These are phyloP conservation scores for Saccharomycopsis hybrid DNA, from an alignment of 1,139 yeast genomes.

Conservation along the genomic window DNA sequence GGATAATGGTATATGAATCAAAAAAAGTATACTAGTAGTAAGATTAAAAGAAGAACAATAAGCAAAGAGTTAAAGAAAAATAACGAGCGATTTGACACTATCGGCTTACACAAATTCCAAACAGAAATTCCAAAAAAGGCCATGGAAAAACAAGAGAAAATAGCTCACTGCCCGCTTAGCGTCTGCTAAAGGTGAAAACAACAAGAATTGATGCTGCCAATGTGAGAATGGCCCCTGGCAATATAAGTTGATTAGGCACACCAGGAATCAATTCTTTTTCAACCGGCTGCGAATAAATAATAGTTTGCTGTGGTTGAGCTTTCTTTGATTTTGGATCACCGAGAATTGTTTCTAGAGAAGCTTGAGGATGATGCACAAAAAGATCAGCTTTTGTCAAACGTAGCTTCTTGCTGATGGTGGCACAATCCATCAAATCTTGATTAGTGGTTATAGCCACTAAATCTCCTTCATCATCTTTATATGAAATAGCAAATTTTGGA, in stretches of 20 bases:
- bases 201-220: constrained; percentile 55
- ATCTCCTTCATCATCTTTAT: constrained; percentile 83
- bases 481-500: constrained; percentile 56
- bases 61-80: too few species aligned
- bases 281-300: background rate
- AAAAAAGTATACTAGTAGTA: too few species aligned
- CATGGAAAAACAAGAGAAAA: too few species aligned
- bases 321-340: too few species aligned
- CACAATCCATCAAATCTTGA: constrained; percentile 68
- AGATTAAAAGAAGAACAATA: too few species aligned
- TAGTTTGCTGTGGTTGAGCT: too few species aligned
- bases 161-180: too few species aligned
- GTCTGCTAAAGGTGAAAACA: constrained; percentile 36
- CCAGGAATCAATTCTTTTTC: constrained; percentile 42
- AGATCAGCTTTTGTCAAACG: constrained; percentile 62
- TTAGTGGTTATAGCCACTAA: constrained; percentile 71
- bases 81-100: too few species aligned
- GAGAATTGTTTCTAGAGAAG: constrained; percentile 29
- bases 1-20: too few species aligned
- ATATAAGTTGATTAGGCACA: constrained; percentile 48
- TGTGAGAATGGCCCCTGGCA: constrained; percentile 59
- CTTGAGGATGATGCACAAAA: constrained; percentile 64
- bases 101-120: too few species aligned
- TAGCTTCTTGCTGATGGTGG: constrained; percentile 44
- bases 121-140: too few species aligned